Conservation (phyloP, 306 rosid genomes). For the Potentilla sterilis region DNA sequence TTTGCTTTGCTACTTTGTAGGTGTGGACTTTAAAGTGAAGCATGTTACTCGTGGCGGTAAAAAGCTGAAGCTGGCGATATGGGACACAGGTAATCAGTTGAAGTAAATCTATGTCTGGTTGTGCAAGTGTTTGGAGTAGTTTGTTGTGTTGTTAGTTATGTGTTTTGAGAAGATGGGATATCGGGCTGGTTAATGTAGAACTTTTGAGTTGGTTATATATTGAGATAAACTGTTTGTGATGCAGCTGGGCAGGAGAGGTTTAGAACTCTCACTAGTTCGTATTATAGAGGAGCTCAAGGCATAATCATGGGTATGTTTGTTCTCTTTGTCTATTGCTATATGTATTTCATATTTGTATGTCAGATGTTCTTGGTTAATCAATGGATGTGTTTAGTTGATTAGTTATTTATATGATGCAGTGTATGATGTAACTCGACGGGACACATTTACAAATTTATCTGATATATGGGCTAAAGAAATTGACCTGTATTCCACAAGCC, state of each 20-base stretch:
- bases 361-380: background rate
- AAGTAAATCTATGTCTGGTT: background rate
- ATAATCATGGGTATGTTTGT: constrained; percentile 59
- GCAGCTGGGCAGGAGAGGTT: constrained; percentile 94
- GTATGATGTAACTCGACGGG: constrained; percentile 65
- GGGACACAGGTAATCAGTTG: constrained; percentile 76
- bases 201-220: background rate
- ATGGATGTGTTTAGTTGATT: background rate
- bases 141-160: background rate
- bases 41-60: constrained; percentile 59
- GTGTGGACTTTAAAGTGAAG: constrained; percentile 88
- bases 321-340: too few relatives aligned
- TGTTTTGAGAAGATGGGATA: too few relatives aligned
- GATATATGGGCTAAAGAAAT: constrained; percentile 88
- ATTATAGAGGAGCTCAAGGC: constrained; percentile 92
- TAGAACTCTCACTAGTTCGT: constrained; percentile 81
- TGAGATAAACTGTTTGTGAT: background rate
- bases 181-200: background rate
- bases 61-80: constrained; percentile 80
- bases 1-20: constrained; percentile 30
- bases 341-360: background rate
- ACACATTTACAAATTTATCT: constrained; percentile 70
- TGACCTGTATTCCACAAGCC: constrained; percentile 71
- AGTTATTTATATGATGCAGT: constrained; percentile 37
- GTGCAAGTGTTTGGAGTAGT: background rate